These are phyloP conservation scores for Furcasterigmium sp. DNA, from an alignment of 2,329 filamentous ascomycete species.

Conservation along the genomic window DNA sequence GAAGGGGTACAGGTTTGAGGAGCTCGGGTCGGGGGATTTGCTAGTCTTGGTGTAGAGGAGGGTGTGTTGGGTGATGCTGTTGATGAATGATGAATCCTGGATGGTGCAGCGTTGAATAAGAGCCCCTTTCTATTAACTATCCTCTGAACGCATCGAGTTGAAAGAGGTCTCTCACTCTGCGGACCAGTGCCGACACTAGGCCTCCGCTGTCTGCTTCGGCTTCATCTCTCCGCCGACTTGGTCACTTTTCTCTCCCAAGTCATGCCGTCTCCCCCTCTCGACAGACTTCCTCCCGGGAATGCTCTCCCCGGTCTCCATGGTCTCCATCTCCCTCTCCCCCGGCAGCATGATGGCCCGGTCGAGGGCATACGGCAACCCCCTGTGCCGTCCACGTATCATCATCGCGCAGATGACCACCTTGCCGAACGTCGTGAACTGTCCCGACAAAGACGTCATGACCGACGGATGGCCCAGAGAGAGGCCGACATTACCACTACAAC, in stretches of 20 bases:
- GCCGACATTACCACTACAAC: conserved; percentile 30
- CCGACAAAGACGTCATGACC: conserved; percentile 21
- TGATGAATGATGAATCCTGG: too few species aligned
- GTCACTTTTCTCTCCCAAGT: too few species aligned
- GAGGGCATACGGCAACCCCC: conserved; percentile 25
- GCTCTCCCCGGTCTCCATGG: neutral
- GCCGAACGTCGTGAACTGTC: conserved; percentile 23
- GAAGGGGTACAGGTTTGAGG: conserved; percentile 40
- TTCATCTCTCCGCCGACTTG: too few species aligned
- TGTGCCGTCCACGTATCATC: conserved; percentile 31
- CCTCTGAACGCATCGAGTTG: too few species aligned
- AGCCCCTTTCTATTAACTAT: too few species aligned
- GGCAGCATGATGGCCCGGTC: conserved; percentile 26
- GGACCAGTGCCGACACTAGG: too few species aligned
- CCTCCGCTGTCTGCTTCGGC: too few species aligned
- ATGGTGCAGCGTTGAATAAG: too few species aligned
- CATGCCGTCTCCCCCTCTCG: too few species aligned
- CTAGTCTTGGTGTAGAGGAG: conserved; percentile 30
- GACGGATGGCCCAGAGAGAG: conserved; percentile 26
- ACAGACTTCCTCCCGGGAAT: too few species aligned
- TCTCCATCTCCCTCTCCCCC: neutral
- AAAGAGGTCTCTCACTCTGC: too few species aligned
- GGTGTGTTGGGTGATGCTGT: too few species aligned
- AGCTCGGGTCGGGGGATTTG: conserved; percentile 51
- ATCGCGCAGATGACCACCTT: conserved; percentile 30